phyloP scores from a whole-genome alignment of 225 moss, liverwort and hornwort species.

The Bryoerythrophyllum caledonicum region DNA sequence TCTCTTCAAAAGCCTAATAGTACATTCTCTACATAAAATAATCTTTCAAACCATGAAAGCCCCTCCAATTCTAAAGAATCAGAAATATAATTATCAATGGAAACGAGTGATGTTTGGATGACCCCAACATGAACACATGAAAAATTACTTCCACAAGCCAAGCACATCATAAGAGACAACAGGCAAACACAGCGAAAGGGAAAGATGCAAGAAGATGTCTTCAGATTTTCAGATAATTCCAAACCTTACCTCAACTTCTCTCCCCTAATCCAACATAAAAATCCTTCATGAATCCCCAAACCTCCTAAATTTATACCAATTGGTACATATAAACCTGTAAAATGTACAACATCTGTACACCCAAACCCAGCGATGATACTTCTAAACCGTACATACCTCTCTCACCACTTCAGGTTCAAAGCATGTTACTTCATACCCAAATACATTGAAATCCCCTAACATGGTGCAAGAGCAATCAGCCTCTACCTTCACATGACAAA shows the following conservation, averaged over 20 bases:
- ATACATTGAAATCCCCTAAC: background rate
- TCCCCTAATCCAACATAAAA: background rate
- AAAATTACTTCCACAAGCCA: background rate
- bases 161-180: background rate
- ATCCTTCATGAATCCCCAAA: background rate
- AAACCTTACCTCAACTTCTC: constrained; percentile 1
- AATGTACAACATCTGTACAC: constrained; percentile 19
- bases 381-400: background rate
- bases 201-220: background rate
- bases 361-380: background rate
- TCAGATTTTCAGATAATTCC: background rate
- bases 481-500: background rate
- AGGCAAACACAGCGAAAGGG: background rate
- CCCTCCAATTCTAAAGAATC: background rate
- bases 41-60: too few species aligned
- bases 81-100: background rate
- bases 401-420: background rate
- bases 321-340: constrained; percentile 13
- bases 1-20: too few species aligned
- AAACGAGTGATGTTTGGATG: background rate
- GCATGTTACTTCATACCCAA: constrained; percentile 2
- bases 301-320: constrained; percentile 3
- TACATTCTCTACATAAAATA: too few species aligned
- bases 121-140: background rate
- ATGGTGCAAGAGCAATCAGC: background rate